Evolutionary conservation across 441 rosid genomes (phyloP).

Genomic region (Populus hybrid): DNA sequence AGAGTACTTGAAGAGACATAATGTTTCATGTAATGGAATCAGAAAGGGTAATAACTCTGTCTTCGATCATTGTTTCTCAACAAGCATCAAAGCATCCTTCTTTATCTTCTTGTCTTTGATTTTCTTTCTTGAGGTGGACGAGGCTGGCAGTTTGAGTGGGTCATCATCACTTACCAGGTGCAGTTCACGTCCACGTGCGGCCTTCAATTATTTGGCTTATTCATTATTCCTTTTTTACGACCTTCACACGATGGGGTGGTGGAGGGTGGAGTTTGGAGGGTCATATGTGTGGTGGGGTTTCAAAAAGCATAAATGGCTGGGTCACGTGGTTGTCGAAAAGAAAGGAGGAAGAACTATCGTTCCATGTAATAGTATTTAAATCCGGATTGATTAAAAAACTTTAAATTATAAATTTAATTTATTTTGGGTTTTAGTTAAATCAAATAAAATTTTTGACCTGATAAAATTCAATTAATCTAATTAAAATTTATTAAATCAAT

Average conservation of each 20-base stretch:
- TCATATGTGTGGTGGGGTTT: neutral
- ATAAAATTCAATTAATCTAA: no score
- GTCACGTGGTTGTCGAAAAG: neutral
- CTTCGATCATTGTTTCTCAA: neutral
- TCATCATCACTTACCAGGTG: neutral
- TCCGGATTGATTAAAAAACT: no score
- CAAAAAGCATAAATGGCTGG: neutral
- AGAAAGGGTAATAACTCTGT: neutral
- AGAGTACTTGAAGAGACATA: neutral
- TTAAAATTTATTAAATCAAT: accelerated
- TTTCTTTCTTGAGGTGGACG: neutral
- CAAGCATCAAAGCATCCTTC: neutral
- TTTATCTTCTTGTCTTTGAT: neutral
- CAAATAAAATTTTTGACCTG: no score
- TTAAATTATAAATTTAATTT: no score
- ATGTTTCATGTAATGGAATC: neutral
- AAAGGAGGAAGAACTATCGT: neutral
- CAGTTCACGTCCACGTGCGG: conserved; percentile 4
- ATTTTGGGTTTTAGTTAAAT: no score
- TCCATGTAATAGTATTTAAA: no score
- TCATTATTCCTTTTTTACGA: neutral
- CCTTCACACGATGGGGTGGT: neutral
- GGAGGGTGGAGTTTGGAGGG: neutral
- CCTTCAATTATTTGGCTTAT: neutral
- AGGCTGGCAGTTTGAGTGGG: neutral